Evolutionary conservation across 2,329 filamentous ascomycete genomes (phyloP).

Genomic region (Aspergillus hiratsukae): DNA sequence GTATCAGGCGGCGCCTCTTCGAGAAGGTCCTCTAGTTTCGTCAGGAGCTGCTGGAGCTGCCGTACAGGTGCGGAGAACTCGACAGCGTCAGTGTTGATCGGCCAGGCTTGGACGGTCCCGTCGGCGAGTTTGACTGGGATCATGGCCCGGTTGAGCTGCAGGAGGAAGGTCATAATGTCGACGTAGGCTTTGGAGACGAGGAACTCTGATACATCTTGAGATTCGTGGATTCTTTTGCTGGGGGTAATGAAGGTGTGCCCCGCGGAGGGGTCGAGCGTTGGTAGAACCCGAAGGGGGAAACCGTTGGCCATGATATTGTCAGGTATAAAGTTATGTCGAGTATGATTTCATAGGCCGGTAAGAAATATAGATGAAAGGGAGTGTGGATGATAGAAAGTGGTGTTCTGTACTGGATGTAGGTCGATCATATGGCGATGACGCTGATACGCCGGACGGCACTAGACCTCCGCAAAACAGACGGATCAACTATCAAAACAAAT

Average conservation of each 20-base stretch:
- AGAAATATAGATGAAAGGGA: background rate
- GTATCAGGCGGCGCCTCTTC: constrained; percentile 77
- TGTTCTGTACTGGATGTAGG: background rate
- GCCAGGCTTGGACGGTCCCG: constrained; percentile 48
- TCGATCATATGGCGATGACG: background rate
- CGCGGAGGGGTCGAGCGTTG: constrained; percentile 43
- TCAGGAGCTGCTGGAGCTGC: constrained; percentile 63
- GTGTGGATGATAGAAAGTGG: background rate
- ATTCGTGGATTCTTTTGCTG: constrained; percentile 77
- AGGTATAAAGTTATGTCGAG: background rate
- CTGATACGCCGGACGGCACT: background rate
- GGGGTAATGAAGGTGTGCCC: constrained; percentile 63
- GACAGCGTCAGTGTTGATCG: constrained; percentile 36
- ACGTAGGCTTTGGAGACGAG: constrained; percentile 76
- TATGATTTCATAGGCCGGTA: background rate
- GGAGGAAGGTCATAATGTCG: constrained; percentile 79
- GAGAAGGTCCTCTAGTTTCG: constrained; percentile 61
- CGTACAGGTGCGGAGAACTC: constrained; percentile 56
- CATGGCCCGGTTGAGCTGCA: constrained; percentile 85
- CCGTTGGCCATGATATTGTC: constrained; percentile 9
- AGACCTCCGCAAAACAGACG: background rate
- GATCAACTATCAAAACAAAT: background rate
- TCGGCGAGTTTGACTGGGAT: constrained; percentile 59
- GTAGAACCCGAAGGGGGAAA: constrained; percentile 34
- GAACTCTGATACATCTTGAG: constrained; percentile 75